Base-by-base conservation (phyloP, 768 basidiomycete genomes). In the Agrocybe chaxingu region DNA sequence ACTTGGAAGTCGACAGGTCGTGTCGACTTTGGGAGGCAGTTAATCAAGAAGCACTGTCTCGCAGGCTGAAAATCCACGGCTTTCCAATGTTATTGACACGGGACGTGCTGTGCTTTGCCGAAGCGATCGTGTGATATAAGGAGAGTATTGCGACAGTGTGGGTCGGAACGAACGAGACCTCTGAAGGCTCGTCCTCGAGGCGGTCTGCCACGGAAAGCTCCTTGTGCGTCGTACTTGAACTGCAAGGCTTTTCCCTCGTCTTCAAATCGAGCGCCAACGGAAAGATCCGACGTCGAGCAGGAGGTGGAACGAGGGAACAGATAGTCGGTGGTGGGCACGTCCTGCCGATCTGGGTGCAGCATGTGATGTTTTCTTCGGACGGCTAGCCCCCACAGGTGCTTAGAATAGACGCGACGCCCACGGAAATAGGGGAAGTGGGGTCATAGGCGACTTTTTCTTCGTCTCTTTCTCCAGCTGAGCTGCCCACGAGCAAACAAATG, bases 321-420 rank as follows among this genome's bases (percentile, higher is more conserved):
- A 24, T 5, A 24, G 8, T n/a, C 18, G 18, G 9, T 18, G 29
- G 41, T 24, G 18, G 11, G 5, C 10, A 42, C n/a, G 35, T 29
- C 11, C 16, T 29, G 43, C 31, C 36, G 8, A 19, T 18, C 24
- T 51, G 36, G 36, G 39, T n/a, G 13, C 43, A 39, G 18, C 37
- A 52, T 40, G 50, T 52, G 51, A 46, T 47, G 40, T 32, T 12
- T 36, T 24, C 45, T 38, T 52, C 45, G 51, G 16, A 35, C 16
- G 16, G 38, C 35, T 18, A 40, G 39, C n/a, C 18, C 29, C n/a
- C 13, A 7, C 29, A 29, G 19, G 29, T 46, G 45, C 51, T 52
- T 39, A 52, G 36, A 12, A 42, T 46, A 52, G 51, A 12, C 47
- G 40, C 51, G 51, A 52, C 32, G 44, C 30, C 24, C 51, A 52